phyloP scores from a whole-genome alignment of 2,329 filamentous ascomycete genomes.

The Epicoccum sorghinum region DNA sequence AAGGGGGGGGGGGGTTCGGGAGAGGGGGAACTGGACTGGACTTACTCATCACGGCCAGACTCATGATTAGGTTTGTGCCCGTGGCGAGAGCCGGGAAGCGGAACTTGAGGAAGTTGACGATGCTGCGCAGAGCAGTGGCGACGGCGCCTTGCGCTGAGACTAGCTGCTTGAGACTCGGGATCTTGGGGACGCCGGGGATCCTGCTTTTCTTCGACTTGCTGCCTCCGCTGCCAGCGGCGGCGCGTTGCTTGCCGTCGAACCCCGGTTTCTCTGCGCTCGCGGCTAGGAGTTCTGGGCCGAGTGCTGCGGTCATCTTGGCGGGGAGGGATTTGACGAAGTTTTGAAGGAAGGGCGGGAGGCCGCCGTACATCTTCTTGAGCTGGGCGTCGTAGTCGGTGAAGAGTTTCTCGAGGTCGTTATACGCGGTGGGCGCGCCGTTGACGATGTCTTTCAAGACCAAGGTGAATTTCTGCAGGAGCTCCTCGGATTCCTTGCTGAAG shows the following conservation, averaged over 20 bases:
- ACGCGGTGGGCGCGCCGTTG: conserved; percentile 91
- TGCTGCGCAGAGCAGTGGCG: conserved; percentile 83
- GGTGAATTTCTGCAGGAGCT: conserved; percentile 83
- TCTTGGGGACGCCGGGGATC: conserved; percentile 57
- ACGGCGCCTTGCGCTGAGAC: conserved; percentile 87
- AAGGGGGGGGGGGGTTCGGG: too few relatives aligned
- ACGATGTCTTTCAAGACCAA: conserved; percentile 89
- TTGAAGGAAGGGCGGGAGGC: conserved; percentile 79
- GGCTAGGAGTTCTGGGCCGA: conserved; percentile 83
- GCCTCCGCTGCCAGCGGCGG: conserved; percentile 17
- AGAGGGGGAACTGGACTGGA: conserved; percentile 22
- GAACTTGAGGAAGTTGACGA: conserved; percentile 84
- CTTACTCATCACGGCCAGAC: conserved; percentile 84
- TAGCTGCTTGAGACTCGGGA: conserved; percentile 77
- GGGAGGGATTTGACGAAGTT: conserved; percentile 86
- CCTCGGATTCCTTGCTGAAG: conserved; percentile 81
- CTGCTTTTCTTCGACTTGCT: conserved; percentile 60
- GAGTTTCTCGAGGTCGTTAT: conserved; percentile 80
- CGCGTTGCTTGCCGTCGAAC: conserved; percentile 48
- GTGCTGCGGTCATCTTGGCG: conserved; percentile 74
- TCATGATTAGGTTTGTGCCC: conserved; percentile 90
- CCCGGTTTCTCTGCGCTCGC: conserved; percentile 72
- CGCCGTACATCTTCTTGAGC: conserved; percentile 66
- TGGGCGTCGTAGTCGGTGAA: conserved; percentile 68
- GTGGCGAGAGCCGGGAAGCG: conserved; percentile 85